Evolutionary conservation across 768 basidiomycete species (phyloP).

Genomic region (Mrakia hoshinonis): DNA sequence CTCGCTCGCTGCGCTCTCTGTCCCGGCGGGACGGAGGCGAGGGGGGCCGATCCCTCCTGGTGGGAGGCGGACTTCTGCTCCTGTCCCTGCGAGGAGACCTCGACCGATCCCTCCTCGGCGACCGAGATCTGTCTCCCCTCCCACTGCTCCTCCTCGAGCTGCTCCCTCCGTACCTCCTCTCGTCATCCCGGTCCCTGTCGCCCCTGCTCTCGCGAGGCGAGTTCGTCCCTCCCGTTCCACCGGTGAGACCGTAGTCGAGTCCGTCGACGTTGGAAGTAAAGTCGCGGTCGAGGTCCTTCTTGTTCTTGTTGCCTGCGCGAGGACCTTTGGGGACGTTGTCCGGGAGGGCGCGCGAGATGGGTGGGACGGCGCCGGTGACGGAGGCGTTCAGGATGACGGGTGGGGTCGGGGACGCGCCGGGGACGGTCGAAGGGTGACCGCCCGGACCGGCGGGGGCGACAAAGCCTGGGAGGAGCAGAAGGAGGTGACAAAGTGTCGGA

Average conservation of each 20-base stretch:
- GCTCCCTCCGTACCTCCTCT: background rate
- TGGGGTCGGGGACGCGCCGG: background rate
- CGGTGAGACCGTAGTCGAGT: conserved; percentile 22
- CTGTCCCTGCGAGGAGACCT: too few species aligned
- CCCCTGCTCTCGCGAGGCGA: background rate
- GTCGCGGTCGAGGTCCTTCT: conserved; percentile 28
- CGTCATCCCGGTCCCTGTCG: background rate
- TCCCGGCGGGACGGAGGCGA: background rate
- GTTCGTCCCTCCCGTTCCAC: background rate
- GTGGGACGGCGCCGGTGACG: background rate
- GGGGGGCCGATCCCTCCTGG: background rate
- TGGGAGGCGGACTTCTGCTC: too few species aligned
- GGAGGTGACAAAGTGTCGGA: too few species aligned
- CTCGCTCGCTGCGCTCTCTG: background rate
- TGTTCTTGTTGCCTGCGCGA: conserved; percentile 17
- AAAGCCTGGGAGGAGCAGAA: background rate
- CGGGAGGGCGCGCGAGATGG: background rate
- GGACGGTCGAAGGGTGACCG: background rate
- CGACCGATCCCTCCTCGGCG: conserved; percentile 9
- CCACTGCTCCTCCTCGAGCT: background rate
- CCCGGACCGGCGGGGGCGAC: background rate
- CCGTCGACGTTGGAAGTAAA: conserved; percentile 19
- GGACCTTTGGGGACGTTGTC: conserved; percentile 12
- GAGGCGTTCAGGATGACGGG: background rate
- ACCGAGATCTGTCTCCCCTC: background rate